Base-by-base conservation (phyloP, 345 rosid species). In the Salix koriyanagi region DNA sequence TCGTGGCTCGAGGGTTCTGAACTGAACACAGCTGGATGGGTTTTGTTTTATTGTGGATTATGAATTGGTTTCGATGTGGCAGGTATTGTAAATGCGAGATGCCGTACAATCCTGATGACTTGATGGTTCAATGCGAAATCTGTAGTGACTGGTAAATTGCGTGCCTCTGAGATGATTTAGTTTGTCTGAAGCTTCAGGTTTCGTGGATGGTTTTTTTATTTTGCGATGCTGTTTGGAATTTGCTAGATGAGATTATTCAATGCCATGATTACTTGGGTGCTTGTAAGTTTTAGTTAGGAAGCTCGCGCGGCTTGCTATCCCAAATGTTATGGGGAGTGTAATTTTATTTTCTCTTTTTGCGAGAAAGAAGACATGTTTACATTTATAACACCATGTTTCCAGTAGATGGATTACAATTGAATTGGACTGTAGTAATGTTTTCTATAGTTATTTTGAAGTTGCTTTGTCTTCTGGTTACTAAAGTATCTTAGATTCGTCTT, bases 31-130 rank as follows among this genome's bases (percentile, higher is more conserved):
- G 28, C 15, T 9, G 5, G 13, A 16, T 18, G 36, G 62, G n/a
- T 68, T 21, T 9, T 10, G 21, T 56, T 69, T 23, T 74, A 62
- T 34, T 18, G 32, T 4, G 72, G 56, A 7, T 76, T 14, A 0
- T 60, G 21, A 28, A 25, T 32, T 71, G 67, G 34, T 1, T 32
- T 74, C 18, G 5, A 5, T 39, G 36, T 71, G 72, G 83, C 84
- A 96, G 99, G 83, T 96, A 91, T 84, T 96, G 99, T 85, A 96
- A 93, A 76, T 96, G 99, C 60, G 98, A 96, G 88, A 96, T 96
- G 99, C 99, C 99, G 34, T 96, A 93, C 74, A 96, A 96, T 78
- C 99, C 99, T 19, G 99, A 96, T 80, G 98, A 96, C 70, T 75
- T 96, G 39, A 96, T 96, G 99, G 92, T 96, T 69, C 99, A 96